phyloP scores from a whole-genome alignment of 306 rosid species.

The Begonia peltatifolia region DNA sequence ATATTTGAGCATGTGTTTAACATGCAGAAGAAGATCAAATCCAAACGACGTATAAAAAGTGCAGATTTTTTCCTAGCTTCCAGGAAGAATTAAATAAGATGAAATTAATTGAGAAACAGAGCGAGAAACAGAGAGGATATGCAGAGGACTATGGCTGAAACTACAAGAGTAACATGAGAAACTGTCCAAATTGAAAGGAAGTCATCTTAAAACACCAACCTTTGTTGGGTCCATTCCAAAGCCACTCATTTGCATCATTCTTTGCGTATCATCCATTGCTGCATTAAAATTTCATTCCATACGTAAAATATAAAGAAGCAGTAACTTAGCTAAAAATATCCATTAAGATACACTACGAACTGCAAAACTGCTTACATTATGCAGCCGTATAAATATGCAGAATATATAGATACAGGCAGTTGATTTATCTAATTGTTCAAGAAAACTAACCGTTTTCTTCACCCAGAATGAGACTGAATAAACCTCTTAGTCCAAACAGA shows the following conservation, averaged over 20 bases:
- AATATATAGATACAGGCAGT: neutral
- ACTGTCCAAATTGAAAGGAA: neutral
- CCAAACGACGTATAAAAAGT: too few relatives aligned
- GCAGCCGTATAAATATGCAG: neutral
- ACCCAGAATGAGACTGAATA: constrained; percentile 95
- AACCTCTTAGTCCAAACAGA: constrained; percentile 91
- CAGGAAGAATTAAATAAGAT: neutral
- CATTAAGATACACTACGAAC: neutral
- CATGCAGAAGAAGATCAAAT: too few relatives aligned
- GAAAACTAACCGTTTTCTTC: constrained; percentile 88
- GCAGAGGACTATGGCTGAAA: neutral
- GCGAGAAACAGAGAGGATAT: neutral
- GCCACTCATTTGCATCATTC: constrained; percentile 99
- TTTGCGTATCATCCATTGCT: constrained; percentile 96
- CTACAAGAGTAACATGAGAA: neutral
- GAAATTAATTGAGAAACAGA: neutral
- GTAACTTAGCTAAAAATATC: neutral
- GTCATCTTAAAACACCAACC: constrained; percentile 31
- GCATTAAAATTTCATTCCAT: constrained; percentile 15
- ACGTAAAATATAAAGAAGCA: too few relatives aligned
- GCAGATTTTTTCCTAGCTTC: too few relatives aligned
- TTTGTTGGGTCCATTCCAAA: constrained; percentile 89
- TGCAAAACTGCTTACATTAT: constrained; percentile 1
- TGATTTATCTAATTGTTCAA: neutral
- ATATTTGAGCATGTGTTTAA: too few relatives aligned